Evolutionary conservation across 352 stramenopile genomes (phyloP).

Genomic region (Globisporangium carolinianum): DNA sequence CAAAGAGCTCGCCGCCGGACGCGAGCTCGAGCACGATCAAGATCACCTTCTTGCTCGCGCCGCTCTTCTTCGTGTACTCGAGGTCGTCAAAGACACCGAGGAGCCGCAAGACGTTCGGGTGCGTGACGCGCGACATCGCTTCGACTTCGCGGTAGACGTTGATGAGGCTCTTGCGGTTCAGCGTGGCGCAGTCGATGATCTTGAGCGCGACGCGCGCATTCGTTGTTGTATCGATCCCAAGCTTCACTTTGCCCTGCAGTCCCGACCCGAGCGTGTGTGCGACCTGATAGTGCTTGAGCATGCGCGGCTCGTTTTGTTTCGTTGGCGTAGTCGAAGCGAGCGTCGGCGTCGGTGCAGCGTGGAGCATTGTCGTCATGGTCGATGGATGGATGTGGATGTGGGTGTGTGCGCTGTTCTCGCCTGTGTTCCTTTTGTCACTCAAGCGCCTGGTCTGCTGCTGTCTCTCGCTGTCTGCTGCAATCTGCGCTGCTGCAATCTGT

Average conservation of each 20-base stretch:
- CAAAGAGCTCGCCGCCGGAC: constrained; percentile 83
- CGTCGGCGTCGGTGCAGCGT: not conserved
- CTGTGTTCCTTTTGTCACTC: no score
- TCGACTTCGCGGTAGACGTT: constrained; percentile 88
- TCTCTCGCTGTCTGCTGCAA: no score
- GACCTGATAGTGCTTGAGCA: constrained; percentile 73
- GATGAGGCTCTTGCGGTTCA: constrained; percentile 75
- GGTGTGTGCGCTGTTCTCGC: not conserved
- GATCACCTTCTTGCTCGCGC: constrained; percentile 69
- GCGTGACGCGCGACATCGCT: constrained; percentile 81
- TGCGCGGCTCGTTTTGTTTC: constrained; percentile 20
- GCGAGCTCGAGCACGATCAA: constrained; percentile 88
- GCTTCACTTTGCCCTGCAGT: constrained; percentile 85
- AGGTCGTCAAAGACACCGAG: constrained; percentile 71
- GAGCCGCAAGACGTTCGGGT: constrained; percentile 79
- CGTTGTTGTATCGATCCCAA: constrained; percentile 74
- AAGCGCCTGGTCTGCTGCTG: not conserved
- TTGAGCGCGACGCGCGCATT: constrained; percentile 86
- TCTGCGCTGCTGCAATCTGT: no score
- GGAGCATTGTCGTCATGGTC: constrained; percentile 9
- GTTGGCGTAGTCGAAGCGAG: not conserved
- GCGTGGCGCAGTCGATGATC: constrained; percentile 81
- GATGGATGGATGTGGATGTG: not conserved
- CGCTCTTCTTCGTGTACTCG: constrained; percentile 69
- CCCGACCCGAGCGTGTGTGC: constrained; percentile 75